Evolutionary conservation across 2,329 filamentous ascomycete genomes (phyloP).

Genomic region (Chaetomiaceae sp.): DNA sequence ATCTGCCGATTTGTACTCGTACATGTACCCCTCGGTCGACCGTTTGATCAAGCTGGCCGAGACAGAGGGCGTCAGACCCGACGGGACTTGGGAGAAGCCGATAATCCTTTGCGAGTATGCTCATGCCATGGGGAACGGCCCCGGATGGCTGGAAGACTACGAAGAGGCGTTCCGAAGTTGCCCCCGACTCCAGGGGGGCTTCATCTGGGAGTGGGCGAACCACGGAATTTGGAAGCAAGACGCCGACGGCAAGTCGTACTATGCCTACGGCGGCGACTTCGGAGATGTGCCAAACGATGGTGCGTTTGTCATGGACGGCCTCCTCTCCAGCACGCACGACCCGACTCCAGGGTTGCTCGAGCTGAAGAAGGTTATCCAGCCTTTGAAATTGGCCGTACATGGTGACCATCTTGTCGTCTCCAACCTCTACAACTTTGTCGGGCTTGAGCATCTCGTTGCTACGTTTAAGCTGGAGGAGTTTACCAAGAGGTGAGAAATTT

Average conservation of each 20-base stretch:
- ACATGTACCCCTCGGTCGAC: constrained; percentile 59
- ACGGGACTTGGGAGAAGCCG: constrained; percentile 50
- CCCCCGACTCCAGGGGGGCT: constrained; percentile 60
- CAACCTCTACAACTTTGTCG: constrained; percentile 48
- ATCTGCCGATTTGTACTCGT: constrained; percentile 60
- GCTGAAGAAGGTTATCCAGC: constrained; percentile 54
- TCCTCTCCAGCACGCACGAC: constrained; percentile 49
- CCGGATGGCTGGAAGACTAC: constrained; percentile 65
- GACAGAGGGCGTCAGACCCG: constrained; percentile 38
- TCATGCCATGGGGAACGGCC: constrained; percentile 70
- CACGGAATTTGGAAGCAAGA: constrained; percentile 50
- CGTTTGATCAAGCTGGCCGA: constrained; percentile 43
- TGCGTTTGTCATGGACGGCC: constrained; percentile 59
- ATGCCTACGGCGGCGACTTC: constrained; percentile 59
- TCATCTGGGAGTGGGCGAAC: constrained; percentile 64
- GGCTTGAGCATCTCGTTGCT: constrained; percentile 39
- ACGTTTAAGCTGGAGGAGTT: constrained; percentile 43
- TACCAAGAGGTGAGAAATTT: constrained; percentile 35
- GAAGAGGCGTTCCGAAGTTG: constrained; percentile 57
- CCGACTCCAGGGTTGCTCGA: constrained; percentile 54
- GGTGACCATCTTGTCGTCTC: constrained; percentile 36
- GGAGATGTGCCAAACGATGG: constrained; percentile 56
- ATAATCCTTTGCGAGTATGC: constrained; percentile 55
- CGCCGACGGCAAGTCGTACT: constrained; percentile 41
- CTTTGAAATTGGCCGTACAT: constrained; percentile 40